phyloP scores from a whole-genome alignment of 2,329 filamentous ascomycete species.

The Phyllosticta paracitricarpa region DNA sequence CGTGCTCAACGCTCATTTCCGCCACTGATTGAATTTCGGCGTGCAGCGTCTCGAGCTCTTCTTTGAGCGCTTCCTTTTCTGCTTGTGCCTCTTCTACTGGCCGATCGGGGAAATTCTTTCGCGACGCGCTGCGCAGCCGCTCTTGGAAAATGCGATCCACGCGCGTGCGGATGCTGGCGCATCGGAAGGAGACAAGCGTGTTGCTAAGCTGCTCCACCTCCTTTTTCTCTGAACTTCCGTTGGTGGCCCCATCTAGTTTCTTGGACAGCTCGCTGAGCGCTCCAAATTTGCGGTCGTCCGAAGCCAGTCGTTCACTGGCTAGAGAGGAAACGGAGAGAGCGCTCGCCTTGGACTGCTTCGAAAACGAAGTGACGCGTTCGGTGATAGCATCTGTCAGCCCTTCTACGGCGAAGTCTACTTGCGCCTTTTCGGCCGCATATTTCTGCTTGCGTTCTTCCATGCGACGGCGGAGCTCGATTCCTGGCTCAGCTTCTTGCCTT shows the following conservation, averaged over 20 bases:
- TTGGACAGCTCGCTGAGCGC: slow-evolving; percentile 14
- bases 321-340: slow-evolving; percentile 39
- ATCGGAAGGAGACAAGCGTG: slow-evolving; percentile 30
- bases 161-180: slow-evolving; percentile 31
- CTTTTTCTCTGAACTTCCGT: not conserved
- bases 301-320: slow-evolving; percentile 42
- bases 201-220: slow-evolving; percentile 48
- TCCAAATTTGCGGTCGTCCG: slow-evolving; percentile 47
- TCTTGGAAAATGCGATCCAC: slow-evolving; percentile 47
- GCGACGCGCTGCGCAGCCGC: slow-evolving; percentile 12
- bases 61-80: slow-evolving; percentile 45
- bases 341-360: slow-evolving; percentile 41
- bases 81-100: slow-evolving; percentile 36
- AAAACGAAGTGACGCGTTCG: slow-evolving; percentile 26
- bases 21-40: slow-evolving; percentile 59
- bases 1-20: slow-evolving; percentile 61
- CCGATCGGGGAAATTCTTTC: slow-evolving; percentile 11
- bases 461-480: slow-evolving; percentile 28
- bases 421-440: slow-evolving; percentile 30
- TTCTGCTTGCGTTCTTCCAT: slow-evolving; percentile 28
- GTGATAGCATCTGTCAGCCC: slow-evolving; percentile 20
- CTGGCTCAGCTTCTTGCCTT: slow-evolving; percentile 33
- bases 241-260: slow-evolving; percentile 34
- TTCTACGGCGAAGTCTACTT: slow-evolving; percentile 30
- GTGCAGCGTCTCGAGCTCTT: slow-evolving; percentile 60